Percentiles rank a stretch among this genome's conserved stretches.
These are phyloP conservation scores for Penstemon eatonii DNA, from an alignment of 257 asterid species.

Conservation along the genomic window DNA sequence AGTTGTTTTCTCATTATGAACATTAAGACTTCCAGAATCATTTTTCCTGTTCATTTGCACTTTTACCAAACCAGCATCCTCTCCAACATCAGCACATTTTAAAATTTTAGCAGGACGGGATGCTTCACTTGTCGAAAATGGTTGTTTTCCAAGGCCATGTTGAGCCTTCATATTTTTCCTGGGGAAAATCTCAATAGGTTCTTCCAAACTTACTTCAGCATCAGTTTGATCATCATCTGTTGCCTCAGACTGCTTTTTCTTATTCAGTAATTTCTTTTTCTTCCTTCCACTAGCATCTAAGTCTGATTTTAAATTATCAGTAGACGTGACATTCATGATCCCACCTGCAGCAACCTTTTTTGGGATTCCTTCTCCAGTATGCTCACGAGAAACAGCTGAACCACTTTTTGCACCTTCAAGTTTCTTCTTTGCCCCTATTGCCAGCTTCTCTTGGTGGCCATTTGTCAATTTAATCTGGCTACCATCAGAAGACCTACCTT, in stretches of 20 bases:
- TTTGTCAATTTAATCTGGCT: conserved; percentile 48
- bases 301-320: conserved; percentile 34
- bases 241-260: conserved; percentile 37
- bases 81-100: conserved; percentile 42
- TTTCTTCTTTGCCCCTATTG: conserved; percentile 43
- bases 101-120: conserved; percentile 45
- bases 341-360: conserved; percentile 36
- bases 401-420: conserved; percentile 40
- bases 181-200: conserved; percentile 33
- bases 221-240: conserved; percentile 32
- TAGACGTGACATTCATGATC: conserved; percentile 38
- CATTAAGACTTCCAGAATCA: conserved; percentile 21
- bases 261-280: conserved; percentile 39
- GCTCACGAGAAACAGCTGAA: conserved; percentile 39
- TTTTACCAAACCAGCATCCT: conserved; percentile 35
- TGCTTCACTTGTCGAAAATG: conserved; percentile 32
- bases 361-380: conserved; percentile 30
- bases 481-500: conserved; percentile 35
- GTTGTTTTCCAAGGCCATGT: conserved; percentile 49
- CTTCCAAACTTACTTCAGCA: conserved; percentile 38
- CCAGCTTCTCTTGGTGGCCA: conserved; percentile 46
- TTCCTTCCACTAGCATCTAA: conserved; percentile 41
- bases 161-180: conserved; percentile 45
- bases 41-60: conserved; percentile 30
- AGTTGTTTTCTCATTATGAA: conserved; percentile 28